Evolutionary conservation across 2,329 filamentous ascomycete genomes (phyloP).

Genomic region (Knufia fluminis): DNA sequence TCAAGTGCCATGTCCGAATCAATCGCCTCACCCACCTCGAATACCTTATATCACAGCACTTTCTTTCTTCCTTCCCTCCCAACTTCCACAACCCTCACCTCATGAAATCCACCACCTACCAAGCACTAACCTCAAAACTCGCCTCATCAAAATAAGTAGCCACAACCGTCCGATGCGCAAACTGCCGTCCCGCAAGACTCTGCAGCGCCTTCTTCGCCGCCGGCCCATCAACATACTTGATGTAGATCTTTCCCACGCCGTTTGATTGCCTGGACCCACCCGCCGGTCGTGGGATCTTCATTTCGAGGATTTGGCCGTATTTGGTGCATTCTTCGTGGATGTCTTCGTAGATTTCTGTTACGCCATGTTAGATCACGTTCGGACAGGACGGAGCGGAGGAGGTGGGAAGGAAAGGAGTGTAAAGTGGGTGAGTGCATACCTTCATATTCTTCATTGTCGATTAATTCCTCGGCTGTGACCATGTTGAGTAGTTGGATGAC

Average conservation of each 20-base stretch:
- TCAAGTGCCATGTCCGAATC: too few relatives aligned
- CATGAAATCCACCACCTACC: too few relatives aligned
- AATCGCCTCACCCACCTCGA: too few relatives aligned
- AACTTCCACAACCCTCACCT: too few relatives aligned
- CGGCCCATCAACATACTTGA: slow-evolving; percentile 77
- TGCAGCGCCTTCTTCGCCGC: slow-evolving; percentile 75
- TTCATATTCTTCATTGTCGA: slow-evolving; percentile 91
- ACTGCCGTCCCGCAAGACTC: slow-evolving; percentile 89
- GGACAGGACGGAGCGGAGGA: too few relatives aligned
- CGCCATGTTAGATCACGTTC: slow-evolving; percentile 35
- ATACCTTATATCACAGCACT: too few relatives aligned
- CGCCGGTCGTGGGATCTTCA: slow-evolving; percentile 85
- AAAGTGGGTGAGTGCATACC: too few relatives aligned
- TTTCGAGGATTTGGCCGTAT: slow-evolving; percentile 72
- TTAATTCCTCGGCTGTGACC: slow-evolving; percentile 90
- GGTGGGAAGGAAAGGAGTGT: too few relatives aligned
- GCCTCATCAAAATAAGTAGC: slow-evolving; percentile 97
- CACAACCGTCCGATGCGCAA: slow-evolving; percentile 90
- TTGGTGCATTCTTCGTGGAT: slow-evolving; percentile 88
- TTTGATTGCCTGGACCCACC: slow-evolving; percentile 74
- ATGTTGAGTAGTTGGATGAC: slow-evolving; percentile 95
- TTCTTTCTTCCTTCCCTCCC: too few relatives aligned
- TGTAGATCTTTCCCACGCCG: slow-evolving; percentile 94
- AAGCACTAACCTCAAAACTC: slow-evolving; percentile 86
- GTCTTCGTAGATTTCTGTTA: slow-evolving; percentile 86